These are phyloP conservation scores for Aspergillus calidoustus DNA, from an alignment of 2,329 filamentous ascomycete genomes.

Conservation along the genomic window DNA sequence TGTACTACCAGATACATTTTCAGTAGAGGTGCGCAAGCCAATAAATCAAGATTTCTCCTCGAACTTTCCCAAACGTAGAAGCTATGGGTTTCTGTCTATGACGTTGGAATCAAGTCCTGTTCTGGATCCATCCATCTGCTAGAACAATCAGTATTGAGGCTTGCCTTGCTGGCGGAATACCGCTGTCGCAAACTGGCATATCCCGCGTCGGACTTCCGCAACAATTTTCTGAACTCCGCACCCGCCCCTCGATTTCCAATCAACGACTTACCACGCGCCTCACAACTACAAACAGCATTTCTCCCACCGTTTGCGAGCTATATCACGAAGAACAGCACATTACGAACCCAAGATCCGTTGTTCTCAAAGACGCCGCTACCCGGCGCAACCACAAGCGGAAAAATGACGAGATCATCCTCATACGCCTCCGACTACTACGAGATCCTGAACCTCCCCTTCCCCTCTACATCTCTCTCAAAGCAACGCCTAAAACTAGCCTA, in stretches of 20 bases:
- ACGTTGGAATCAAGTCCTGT: neutral
- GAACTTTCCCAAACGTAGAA: neutral
- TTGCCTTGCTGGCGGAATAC: neutral
- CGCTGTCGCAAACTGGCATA: neutral
- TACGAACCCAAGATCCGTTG: too few relatives aligned
- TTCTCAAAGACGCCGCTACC: neutral
- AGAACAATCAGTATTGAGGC: too few relatives aligned
- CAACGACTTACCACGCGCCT: neutral
- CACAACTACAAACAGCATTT: neutral
- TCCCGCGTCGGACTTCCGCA: neutral
- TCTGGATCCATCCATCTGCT: too few relatives aligned
- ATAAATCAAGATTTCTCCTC: constrained; percentile 6
- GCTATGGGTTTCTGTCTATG: neutral
- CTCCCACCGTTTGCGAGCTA: neutral
- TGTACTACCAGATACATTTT: constrained; percentile 16
- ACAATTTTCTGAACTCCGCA: neutral
- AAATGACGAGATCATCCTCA: constrained; percentile 24
- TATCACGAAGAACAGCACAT: neutral
- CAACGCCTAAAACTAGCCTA: constrained; percentile 60
- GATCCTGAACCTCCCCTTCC: constrained; percentile 45
- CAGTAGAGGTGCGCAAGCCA: constrained; percentile 6
- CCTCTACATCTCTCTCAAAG: constrained; percentile 35
- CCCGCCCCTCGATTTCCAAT: neutral
- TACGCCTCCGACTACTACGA: constrained; percentile 41
- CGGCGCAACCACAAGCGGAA: constrained; percentile 2